phyloP scores from a whole-genome alignment of 202 grass and related monocot genomes.

The Dendrocalamus latiflorus region DNA sequence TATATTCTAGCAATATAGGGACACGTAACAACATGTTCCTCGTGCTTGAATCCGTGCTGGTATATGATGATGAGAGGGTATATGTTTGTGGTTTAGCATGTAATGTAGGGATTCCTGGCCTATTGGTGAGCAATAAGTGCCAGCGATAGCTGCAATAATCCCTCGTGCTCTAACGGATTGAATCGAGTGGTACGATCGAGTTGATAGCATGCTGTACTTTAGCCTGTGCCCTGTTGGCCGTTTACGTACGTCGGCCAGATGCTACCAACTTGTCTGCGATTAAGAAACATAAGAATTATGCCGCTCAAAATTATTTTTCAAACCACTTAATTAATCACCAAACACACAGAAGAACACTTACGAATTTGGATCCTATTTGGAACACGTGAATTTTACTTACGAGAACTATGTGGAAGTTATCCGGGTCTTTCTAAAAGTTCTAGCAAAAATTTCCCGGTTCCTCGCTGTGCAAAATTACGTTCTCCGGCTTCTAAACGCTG shows the following conservation, averaged over 20 bases:
- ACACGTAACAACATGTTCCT: background rate
- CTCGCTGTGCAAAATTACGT: no score
- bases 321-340: background rate
- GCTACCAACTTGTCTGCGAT: background rate
- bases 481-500: no score
- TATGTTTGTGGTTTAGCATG: no score
- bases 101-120: background rate
- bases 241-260: background rate
- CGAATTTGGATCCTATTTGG: background rate
- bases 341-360: background rate
- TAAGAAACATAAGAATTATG: background rate
- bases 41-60: background rate
- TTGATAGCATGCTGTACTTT: background rate
- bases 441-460: no score
- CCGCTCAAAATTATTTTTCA: background rate
- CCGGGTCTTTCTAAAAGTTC: no score
- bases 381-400: background rate
- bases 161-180: slow-evolving; percentile 11
- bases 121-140: background rate
- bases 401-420: background rate
- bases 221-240: background rate
- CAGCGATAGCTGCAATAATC: background rate
- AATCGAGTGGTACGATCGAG: background rate
- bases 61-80: background rate
- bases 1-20: background rate